Evolutionary conservation across 176 grass and related monocot species (phyloP).

Genomic region (Avena eriantha): DNA sequence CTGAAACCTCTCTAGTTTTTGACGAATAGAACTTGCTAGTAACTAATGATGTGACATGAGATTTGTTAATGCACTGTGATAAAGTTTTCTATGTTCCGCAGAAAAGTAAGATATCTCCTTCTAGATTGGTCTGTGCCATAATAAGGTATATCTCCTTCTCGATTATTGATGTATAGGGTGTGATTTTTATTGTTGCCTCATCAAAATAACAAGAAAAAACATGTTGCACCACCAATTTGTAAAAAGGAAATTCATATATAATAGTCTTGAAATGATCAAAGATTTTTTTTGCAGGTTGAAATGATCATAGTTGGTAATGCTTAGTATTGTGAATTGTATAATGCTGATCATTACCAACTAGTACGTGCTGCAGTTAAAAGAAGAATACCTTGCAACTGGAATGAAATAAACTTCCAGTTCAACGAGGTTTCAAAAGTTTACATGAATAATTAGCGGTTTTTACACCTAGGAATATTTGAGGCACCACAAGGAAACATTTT

Average conservation of each 20-base stretch:
- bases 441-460: background rate
- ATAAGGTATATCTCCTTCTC: background rate
- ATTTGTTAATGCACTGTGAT: background rate
- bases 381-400: background rate
- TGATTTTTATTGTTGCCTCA: constrained; percentile 18
- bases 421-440: background rate
- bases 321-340: background rate
- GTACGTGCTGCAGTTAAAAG: background rate
- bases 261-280: background rate
- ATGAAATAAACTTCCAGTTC: background rate
- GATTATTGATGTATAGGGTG: background rate
- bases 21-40: background rate
- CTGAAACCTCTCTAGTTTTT: background rate
- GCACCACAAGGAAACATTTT: background rate
- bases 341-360: too few species aligned
- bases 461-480: background rate
- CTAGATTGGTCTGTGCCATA: background rate
- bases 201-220: constrained; percentile 10
- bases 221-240: background rate
- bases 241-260: background rate
- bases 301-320: background rate
- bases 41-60: background rate
- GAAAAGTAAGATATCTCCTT: background rate
- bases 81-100: background rate
- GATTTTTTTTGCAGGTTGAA: background rate